Conservation (phyloP, 1,284 basidiomycete genomes). For the Malassezia brasiliensis region DNA sequence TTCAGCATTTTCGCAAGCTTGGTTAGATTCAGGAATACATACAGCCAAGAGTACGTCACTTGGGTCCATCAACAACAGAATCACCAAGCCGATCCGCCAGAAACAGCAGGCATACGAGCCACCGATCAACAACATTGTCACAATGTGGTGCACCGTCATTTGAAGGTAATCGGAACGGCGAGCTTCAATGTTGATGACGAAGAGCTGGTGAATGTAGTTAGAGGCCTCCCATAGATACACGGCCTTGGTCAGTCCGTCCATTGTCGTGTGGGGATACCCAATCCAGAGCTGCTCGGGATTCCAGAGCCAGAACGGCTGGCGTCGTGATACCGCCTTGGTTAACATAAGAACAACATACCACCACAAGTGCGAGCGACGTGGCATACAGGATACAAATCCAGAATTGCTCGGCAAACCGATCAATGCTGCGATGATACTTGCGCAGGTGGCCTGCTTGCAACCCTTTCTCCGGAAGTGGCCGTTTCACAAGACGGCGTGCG, state of each 20-base stretch:
- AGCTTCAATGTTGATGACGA: slow-evolving; percentile 84
- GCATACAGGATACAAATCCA: slow-evolving; percentile 77
- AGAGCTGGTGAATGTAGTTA: slow-evolving; percentile 83
- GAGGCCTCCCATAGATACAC: slow-evolving; percentile 71
- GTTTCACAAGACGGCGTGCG: slow-evolving; percentile 20
- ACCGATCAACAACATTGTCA: slow-evolving; percentile 70
- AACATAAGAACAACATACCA: slow-evolving; percentile 31
- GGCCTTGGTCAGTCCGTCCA: slow-evolving; percentile 65
- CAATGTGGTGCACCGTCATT: slow-evolving; percentile 91
- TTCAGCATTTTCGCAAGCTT: slow-evolving; percentile 74
- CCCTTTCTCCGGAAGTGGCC: slow-evolving; percentile 2
- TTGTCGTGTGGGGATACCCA: slow-evolving; percentile 68
- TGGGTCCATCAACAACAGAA: slow-evolving; percentile 85
- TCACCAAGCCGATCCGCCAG: slow-evolving; percentile 74
- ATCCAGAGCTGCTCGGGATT: slow-evolving; percentile 66
- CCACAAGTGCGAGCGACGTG: slow-evolving; percentile 69
- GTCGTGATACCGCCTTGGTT: neutral
- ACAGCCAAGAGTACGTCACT: slow-evolving; percentile 86
- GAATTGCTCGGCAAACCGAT: slow-evolving; percentile 87
- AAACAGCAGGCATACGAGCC: slow-evolving; percentile 72
- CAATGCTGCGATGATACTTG: slow-evolving; percentile 50
- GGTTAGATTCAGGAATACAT: neutral
- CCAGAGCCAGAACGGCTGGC: slow-evolving; percentile 59
- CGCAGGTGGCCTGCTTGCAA: slow-evolving; percentile 7
- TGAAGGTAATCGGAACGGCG: slow-evolving; percentile 82